These are phyloP conservation scores for Penicillium canescens DNA, from an alignment of 495 filamentous ascomycete species.

Conservation along the genomic window DNA sequence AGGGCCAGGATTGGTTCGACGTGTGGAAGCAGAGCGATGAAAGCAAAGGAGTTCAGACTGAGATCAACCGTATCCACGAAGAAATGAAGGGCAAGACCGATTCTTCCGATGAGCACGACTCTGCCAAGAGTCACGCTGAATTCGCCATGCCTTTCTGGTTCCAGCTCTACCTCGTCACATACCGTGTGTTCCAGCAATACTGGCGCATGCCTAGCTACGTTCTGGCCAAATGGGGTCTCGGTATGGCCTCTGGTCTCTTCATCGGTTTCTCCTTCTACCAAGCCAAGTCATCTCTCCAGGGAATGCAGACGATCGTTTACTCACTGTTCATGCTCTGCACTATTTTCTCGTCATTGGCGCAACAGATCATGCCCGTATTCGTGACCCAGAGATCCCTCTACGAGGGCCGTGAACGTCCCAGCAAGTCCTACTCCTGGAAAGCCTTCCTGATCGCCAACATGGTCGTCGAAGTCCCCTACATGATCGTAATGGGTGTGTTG, in stretches of 20 bases:
- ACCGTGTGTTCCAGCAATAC: slow-evolving; percentile 49
- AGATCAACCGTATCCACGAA: slow-evolving; percentile 64
- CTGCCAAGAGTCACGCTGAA: slow-evolving; percentile 23
- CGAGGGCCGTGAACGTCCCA: slow-evolving; percentile 64
- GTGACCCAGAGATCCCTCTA: slow-evolving; percentile 63
- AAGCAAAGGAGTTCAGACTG: slow-evolving; percentile 59
- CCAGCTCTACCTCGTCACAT: slow-evolving; percentile 49
- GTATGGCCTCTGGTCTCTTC: slow-evolving; percentile 55
- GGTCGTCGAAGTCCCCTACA: slow-evolving; percentile 53
- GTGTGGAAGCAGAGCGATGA: slow-evolving; percentile 74
- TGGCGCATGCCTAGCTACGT: slow-evolving; percentile 57
- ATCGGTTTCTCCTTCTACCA: slow-evolving; percentile 60
- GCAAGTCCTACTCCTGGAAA: slow-evolving; percentile 71
- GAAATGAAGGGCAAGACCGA: slow-evolving; percentile 46
- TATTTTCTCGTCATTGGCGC: slow-evolving; percentile 48
- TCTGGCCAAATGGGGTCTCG: slow-evolving; percentile 30
- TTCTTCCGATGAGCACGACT: slow-evolving; percentile 24
- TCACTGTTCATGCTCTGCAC: slow-evolving; percentile 63
- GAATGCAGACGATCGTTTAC: slow-evolving; percentile 56
- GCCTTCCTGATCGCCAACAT: slow-evolving; percentile 66
- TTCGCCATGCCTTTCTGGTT: slow-evolving; percentile 50
- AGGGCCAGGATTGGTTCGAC: slow-evolving; percentile 68
- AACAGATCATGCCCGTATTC: slow-evolving; percentile 67
- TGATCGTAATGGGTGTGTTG: slow-evolving; percentile 41
- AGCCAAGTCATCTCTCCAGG: slow-evolving; percentile 43